Percentiles rank a stretch among this genome's conserved stretches.
Evolutionary conservation across 2,329 filamentous ascomycete genomes (phyloP).

Genomic region (Magnaporthiopsis poae): DNA sequence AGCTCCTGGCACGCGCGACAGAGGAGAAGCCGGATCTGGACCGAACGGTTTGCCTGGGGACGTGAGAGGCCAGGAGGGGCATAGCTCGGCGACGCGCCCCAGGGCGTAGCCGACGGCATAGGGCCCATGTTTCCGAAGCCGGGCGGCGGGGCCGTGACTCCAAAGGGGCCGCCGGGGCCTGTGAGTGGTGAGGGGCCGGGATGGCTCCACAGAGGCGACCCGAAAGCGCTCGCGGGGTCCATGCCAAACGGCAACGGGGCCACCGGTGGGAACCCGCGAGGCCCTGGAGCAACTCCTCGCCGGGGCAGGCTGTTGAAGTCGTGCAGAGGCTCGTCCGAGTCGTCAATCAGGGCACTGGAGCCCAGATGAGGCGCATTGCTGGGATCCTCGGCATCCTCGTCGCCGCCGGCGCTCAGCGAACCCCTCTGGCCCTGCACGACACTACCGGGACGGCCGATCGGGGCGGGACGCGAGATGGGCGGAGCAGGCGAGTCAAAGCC

Average conservation of each 20-base stretch:
- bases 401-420: slow-evolving; percentile 30
- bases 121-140: slow-evolving; percentile 4
- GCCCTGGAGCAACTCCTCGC: slow-evolving; percentile 13
- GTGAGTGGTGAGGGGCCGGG: slow-evolving; percentile 2
- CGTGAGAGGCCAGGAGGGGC: slow-evolving; percentile 10
- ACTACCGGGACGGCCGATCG: slow-evolving; percentile 80
- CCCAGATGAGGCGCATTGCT: slow-evolving; percentile 54
- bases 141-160: slow-evolving; percentile 2
- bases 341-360: slow-evolving; percentile 77
- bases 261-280: slow-evolving; percentile 2
- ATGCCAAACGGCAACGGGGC: slow-evolving; percentile 8
- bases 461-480: slow-evolving; percentile 71
- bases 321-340: slow-evolving; percentile 51
- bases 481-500: slow-evolving; percentile 56
- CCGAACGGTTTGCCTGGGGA: slow-evolving; percentile 29
- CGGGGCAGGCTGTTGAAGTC: slow-evolving; percentile 19
- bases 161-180: slow-evolving; percentile 6
- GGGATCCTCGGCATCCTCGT: slow-evolving; percentile 62
- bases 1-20: slow-evolving; percentile 67
- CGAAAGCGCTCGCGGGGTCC: slow-evolving; percentile 12
- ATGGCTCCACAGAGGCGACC: slow-evolving; percentile 13
- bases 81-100: slow-evolving; percentile 11
- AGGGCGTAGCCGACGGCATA: slow-evolving; percentile 2
- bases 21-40: slow-evolving; percentile 61
- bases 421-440: slow-evolving; percentile 44